Base-by-base conservation (phyloP, 495 filamentous ascomycete species). In the Penicillium malachiteum region DNA sequence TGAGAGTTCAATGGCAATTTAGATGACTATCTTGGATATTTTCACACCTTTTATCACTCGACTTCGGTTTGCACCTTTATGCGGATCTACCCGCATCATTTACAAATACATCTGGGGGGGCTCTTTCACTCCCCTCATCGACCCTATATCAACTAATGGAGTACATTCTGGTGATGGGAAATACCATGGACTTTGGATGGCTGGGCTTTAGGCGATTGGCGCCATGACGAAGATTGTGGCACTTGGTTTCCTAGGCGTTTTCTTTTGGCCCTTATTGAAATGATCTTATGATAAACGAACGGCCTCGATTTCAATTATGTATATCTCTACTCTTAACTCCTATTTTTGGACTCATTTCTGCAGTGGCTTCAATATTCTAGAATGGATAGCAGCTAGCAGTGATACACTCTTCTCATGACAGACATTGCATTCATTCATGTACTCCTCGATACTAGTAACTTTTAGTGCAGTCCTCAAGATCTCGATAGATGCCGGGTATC, bases 261-360 rank as follows among this genome's bases (percentile, higher is more conserved):
- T 26, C 21, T 26, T 41, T 21, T 18, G 33, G 42, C 18, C 18
- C n/a, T 21, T 46, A 45, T 35, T 54, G 45, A 14, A 50, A 59
- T 48, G 49, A 58, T 38, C n/a, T 58, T 12, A 62, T 54, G 56
- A 63, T 58, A 21, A 50, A 58, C 39, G 55, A 57, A 51, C 44
- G 35, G 21, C 11, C n/a, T 49, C 26, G 31, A 46, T 32, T 32
- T 32, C 13, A 32, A 46, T 46, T 4, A 46, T 46, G 43, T 46
- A 46, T 16, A 46, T 46, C 34, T 59, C 56, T 51, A 51, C 39
- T 39, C 52, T 59, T 39, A 34, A 26, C 31, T 35, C 16, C 42
- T 21, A 41, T 21, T 8, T 35, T 50, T 33, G 39, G 18, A 14
- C 30, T 33, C 39, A 41, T 51, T n/a, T 40, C 17, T 3, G n/a